Percentiles rank a stretch among this genome's conserved stretches.
phyloP scores from a whole-genome alignment of 2,329 filamentous ascomycete genomes.

The Massarina eburnea region DNA sequence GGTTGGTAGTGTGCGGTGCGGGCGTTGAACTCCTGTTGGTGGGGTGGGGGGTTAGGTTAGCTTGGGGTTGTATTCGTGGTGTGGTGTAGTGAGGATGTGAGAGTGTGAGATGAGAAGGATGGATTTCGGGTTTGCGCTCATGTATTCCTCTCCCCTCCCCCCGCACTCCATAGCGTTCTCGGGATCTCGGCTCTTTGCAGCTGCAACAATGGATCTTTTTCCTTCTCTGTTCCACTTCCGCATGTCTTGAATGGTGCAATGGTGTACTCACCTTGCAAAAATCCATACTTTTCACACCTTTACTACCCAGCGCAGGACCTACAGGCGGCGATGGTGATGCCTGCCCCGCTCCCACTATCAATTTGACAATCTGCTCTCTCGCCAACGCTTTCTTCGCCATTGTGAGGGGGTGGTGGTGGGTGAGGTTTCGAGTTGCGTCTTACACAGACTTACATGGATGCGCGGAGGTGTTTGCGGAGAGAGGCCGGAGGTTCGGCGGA shows the following conservation, averaged over 20 bases:
- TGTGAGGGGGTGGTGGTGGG: conserved; percentile 5
- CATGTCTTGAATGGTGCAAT: background rate
- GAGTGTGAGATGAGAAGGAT: background rate
- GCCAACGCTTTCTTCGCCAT: conserved; percentile 42
- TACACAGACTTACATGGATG: background rate
- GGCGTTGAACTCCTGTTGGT: conserved; percentile 98
- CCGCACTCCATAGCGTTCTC: too few species aligned
- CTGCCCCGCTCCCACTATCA: conserved; percentile 95
- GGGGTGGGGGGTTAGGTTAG: background rate
- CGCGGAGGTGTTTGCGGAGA: conserved; percentile 1
- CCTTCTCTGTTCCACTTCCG: too few species aligned
- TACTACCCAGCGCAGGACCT: conserved; percentile 92
- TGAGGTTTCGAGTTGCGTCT: background rate
- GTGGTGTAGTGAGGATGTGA: too few species aligned
- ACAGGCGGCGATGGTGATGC: conserved; percentile 94
- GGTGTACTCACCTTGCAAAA: conserved; percentile 81
- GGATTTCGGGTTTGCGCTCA: background rate
- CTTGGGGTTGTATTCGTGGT: too few species aligned
- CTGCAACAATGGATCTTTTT: too few species aligned
- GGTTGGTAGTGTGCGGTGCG: conserved; percentile 79
- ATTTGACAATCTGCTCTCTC: conserved; percentile 72
- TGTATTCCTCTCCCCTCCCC: too few species aligned
- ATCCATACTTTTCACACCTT: conserved; percentile 99
- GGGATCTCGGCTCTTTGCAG: too few species aligned
- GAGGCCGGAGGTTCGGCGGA: background rate